Base-by-base conservation (phyloP, 225 moss, liverwort and hornwort species). In the Pseudoscleropodium purum region DNA sequence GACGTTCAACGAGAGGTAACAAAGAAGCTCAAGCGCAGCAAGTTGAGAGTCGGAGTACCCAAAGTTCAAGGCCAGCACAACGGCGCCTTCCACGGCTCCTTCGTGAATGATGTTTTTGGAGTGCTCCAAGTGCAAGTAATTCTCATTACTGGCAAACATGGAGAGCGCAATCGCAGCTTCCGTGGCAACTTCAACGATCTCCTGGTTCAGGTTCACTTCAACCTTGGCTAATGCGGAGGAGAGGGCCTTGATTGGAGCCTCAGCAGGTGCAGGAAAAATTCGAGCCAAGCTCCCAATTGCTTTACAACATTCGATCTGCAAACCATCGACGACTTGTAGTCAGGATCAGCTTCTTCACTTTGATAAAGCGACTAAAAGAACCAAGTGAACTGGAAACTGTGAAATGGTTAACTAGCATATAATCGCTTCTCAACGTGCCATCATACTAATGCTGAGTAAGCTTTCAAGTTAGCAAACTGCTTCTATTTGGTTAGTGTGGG, bases 81-180 rank as follows among this genome's bases (percentile, higher is more conserved):
- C 79, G 4, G 93, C 89, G 61, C 94, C 81, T 39, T 92, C 94
- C n/a, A 90, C 90, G 2, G 91, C 94, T 39, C 92, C 91, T 63
- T 83, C 90, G 39, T 84, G 85, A 15, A 94, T 85, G 0, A 94
- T 93, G 83, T 75, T 94, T 37, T 93, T 94, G 21, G 93, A 93
- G 75, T 94, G 94, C 68, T 94, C 93, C 93, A 94, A 82, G 68
- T 93, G 93, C 86, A 93, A 68, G 89, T 93, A 94, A 63, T 94
- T 93, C 37, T 91, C 91, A 2, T 92, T 91, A 8, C 86, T 90
- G 39, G 91, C 90, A 43, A 93, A 94, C 66, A 80, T 63, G 47
- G 91, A 93, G 4, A 94, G 90, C 13, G 93, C 93, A 5, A 61
- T 30, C 8, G 93, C 94, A 26, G 93, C 94, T 75, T 94, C 93